Evolutionary conservation across 2,329 filamentous ascomycete genomes (phyloP).

Genomic region (Colletotrichum tanaceti): DNA sequence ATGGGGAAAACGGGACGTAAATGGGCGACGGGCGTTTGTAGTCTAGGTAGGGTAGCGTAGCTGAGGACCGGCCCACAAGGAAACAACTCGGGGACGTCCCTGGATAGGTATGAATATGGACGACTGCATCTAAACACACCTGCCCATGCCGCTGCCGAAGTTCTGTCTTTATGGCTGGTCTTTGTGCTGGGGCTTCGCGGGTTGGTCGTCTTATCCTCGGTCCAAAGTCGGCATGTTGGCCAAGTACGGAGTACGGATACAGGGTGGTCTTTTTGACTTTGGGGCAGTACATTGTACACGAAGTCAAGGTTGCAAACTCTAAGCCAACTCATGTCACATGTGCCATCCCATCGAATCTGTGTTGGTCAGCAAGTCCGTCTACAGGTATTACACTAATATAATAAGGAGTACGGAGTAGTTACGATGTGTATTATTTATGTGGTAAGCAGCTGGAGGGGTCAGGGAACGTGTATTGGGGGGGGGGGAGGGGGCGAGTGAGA

Average conservation of each 20-base stretch:
- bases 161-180: too few species aligned
- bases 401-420: too few species aligned
- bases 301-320: not conserved
- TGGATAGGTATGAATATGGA: conserved; percentile 4
- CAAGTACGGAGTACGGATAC: too few species aligned
- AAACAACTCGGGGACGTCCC: too few species aligned
- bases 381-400: too few species aligned
- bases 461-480: not conserved
- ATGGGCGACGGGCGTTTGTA: not conserved
- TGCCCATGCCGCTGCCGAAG: not conserved
- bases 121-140: not conserved
- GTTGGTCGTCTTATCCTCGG: conserved; percentile 5
- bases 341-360: conserved; percentile 11
- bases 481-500: too few species aligned
- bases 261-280: conserved; percentile 21
- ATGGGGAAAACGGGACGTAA: not conserved
- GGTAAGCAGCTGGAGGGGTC: too few species aligned
- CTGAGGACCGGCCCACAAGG: not conserved
- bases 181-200: too few species aligned
- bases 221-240: conserved; percentile 4
- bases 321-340: conserved; percentile 10
- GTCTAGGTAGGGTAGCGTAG: too few species aligned
- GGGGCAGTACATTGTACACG: not conserved
- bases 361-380: not conserved
- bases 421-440: too few species aligned